Percentiles rank a stretch among this genome's conserved stretches.
Evolutionary conservation across 2,329 filamentous ascomycete genomes (phyloP).

Genomic region (Colletotrichum sp.): DNA sequence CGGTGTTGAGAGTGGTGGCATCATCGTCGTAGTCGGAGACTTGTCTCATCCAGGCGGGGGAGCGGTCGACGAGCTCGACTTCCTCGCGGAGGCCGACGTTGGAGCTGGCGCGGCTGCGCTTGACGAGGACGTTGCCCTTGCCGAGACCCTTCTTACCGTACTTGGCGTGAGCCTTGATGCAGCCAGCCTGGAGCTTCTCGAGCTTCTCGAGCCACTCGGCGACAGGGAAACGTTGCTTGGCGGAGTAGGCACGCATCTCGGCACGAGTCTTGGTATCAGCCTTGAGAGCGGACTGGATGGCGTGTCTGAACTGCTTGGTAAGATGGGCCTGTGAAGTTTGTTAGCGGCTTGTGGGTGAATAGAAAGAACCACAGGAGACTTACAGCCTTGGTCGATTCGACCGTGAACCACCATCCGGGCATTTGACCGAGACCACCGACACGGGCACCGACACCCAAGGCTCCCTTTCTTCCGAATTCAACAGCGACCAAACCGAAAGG

Average conservation of each 20-base stretch:
- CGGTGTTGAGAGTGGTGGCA: conserved; percentile 15
- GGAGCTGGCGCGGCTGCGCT: conserved; percentile 10
- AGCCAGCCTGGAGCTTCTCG: conserved; percentile 64
- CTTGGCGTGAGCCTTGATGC: conserved; percentile 56
- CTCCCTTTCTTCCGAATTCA: conserved; percentile 72
- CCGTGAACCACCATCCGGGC: conserved; percentile 75
- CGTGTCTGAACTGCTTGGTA: conserved; percentile 68
- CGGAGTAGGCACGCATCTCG: conserved; percentile 68
- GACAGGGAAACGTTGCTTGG: conserved; percentile 71
- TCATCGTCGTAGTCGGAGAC: conserved; percentile 20
- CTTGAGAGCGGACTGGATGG: conserved; percentile 64
- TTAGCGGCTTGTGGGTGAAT: neutral
- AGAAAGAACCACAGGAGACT: neutral
- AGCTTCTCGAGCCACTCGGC: conserved; percentile 71
- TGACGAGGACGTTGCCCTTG: conserved; percentile 20
- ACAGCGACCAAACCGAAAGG: conserved; percentile 73
- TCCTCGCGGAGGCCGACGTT: conserved; percentile 11
- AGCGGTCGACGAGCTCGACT: conserved; percentile 19
- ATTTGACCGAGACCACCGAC: conserved; percentile 72
- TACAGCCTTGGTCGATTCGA: conserved; percentile 65
- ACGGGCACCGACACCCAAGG: conserved; percentile 68
- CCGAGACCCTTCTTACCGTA: conserved; percentile 17
- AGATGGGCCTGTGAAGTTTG: conserved; percentile 50
- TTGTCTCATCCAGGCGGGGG: conserved; percentile 20
- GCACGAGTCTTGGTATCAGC: conserved; percentile 61